Base-by-base conservation (phyloP, 352 stramenopile species). In the Globisporangium paroecandrum region DNA sequence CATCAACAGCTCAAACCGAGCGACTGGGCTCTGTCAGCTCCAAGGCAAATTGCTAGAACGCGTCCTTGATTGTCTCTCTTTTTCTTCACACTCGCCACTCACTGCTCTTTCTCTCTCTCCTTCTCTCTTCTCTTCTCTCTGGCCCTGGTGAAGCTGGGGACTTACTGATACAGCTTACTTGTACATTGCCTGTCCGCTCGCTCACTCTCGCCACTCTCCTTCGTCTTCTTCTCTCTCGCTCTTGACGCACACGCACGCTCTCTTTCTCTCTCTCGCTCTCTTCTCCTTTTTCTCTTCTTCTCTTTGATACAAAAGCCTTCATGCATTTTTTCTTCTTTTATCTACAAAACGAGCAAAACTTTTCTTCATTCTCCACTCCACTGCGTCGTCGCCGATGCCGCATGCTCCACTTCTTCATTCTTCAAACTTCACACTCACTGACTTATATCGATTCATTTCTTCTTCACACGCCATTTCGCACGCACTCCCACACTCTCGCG, bases 151-250 rank as follows among this genome's bases (percentile, higher is more conserved):
- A 51, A 43, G 66, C 68, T 71, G 65, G 66, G 43, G 79, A 78
- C 76, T 87, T 89, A 89, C 71, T 89, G 73, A 69, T 89, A 89
- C 81, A 88, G 73, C 72, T 82, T 86, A 85, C 71, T 86, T 81
- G 76, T 77, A 78, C 66, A 77, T 71, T 51, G 67, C 65, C 65
- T 61, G 64, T 75, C 67, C 66, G 62, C 64, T 69, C 53, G 62
- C 69, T 47, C 56, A 71, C 76, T 70, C 61, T 71, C 70, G 60
- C 66, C 58, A 69, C 56, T 62, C 64, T 64, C 72, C 59, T 43
- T 75, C 68, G 13, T 47, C 62, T 38, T 64, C 60, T 15, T 70
- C 68, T 57, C 36, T 51, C 58, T 58, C 59, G 62, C 58, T 46
- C 41, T 49, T 43, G 64, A 65, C 62, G 43, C 70, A 34, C 57